Percentiles rank a stretch among this genome's conserved stretches.
Evolutionary conservation across 1,284 basidiomycete genomes (phyloP).

Genomic region (Peniophora sp.): DNA sequence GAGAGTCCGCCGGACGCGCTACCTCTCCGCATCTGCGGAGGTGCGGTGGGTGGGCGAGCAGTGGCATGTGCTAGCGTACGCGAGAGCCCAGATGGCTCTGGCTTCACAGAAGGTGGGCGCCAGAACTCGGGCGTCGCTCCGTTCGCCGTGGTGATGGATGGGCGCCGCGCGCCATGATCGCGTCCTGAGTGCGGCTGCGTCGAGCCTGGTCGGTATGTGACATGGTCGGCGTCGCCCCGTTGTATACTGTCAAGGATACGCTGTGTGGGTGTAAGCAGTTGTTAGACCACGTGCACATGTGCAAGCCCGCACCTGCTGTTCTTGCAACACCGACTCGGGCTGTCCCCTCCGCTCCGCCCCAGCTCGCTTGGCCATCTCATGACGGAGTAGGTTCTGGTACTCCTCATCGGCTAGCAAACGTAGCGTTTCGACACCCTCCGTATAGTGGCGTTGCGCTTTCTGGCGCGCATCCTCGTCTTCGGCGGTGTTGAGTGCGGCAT

Average conservation of each 20-base stretch:
- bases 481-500: neutral
- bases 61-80: neutral
- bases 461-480: conserved; percentile 3
- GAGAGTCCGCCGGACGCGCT: neutral
- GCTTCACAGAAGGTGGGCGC: neutral
- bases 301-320: neutral
- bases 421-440: neutral
- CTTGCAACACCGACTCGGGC: neutral
- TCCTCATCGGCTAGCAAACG: neutral
- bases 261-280: neutral
- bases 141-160: neutral
- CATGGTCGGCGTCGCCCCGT: neutral
- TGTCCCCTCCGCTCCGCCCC: neutral
- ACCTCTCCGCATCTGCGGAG: neutral
- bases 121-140: neutral
- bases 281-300: neutral
- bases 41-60: neutral
- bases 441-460: conserved; percentile 3
- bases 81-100: neutral
- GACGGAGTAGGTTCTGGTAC: neutral
- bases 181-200: neutral
- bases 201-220: neutral
- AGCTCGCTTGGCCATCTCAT: neutral
- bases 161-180: neutral
- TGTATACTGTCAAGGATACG: neutral